Percentiles rank a stretch among this genome's conserved stretches.
phyloP scores from a whole-genome alignment of 2,329 filamentous ascomycete genomes.

The Apiospora marii region DNA sequence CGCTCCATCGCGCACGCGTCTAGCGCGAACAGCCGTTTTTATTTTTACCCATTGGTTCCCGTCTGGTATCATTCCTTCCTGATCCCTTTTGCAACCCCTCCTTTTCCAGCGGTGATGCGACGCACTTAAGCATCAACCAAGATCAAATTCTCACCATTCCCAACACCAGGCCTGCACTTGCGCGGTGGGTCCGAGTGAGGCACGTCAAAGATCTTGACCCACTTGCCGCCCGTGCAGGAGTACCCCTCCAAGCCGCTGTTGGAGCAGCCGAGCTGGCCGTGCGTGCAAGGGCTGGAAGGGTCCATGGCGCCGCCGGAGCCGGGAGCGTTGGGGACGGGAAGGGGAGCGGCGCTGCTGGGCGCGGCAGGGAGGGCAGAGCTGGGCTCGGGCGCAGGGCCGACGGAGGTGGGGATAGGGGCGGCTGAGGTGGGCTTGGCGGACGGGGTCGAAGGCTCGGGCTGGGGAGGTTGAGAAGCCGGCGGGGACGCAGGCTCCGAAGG shows the following conservation, averaged over 20 bases:
- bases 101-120: too few relatives aligned
- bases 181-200: neutral
- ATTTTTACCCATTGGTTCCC: neutral
- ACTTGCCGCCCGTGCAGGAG: constrained; percentile 11
- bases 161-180: neutral
- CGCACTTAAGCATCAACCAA: neutral
- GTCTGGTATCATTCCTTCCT: neutral
- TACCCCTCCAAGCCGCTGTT: neutral
- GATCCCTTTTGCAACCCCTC: too few relatives aligned
- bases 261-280: neutral
- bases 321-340: neutral
- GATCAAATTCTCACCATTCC: constrained; percentile 18
- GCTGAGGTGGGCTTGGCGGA: neutral
- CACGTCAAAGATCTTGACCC: constrained; percentile 20
- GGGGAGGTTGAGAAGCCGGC: neutral
- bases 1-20: neutral
- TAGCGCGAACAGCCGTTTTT: neutral
- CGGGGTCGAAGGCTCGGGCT: neutral
- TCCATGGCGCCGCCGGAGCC: neutral
- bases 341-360: neutral
- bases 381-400: neutral
- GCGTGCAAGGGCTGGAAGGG: neutral
- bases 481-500: neutral
- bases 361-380: neutral
- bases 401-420: neutral